Percentiles rank a stretch among this genome's conserved stretches.
Conservation (phyloP, 2,329 filamentous ascomycete genomes). For the Aspergillus eucalypticola region DNA sequence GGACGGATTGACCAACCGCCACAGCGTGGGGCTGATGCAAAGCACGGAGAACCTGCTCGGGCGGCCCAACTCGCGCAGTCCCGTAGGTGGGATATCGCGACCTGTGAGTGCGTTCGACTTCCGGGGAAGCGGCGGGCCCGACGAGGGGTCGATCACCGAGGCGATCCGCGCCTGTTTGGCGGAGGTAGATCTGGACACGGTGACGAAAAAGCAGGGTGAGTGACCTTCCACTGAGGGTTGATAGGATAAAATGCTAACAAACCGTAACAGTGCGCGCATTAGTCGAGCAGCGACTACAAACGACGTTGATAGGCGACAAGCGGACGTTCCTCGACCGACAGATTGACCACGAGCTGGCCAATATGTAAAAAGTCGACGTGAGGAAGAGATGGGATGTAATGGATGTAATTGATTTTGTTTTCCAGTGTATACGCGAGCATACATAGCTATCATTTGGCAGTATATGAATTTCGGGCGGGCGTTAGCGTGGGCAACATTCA, state of each 20-base stretch:
- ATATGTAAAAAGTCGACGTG: slow-evolving; percentile 62
- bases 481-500: too few relatives aligned
- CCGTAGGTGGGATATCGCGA: slow-evolving; percentile 50
- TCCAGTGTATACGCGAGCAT: background rate
- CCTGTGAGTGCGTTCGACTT: slow-evolving; percentile 61
- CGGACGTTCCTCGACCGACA: slow-evolving; percentile 86
- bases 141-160: slow-evolving; percentile 77
- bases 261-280: slow-evolving; percentile 66
- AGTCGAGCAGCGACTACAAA: slow-evolving; percentile 90
- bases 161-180: slow-evolving; percentile 78
- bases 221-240: slow-evolving; percentile 2
- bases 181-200: slow-evolving; percentile 92
- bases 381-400: too few relatives aligned
- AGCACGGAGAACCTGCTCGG: slow-evolving; percentile 49
- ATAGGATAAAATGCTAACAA: background rate
- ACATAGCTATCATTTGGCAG: slow-evolving; percentile 5
- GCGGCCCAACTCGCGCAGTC: slow-evolving; percentile 47
- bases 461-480: slow-evolving; percentile 2
- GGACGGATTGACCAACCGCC: slow-evolving; percentile 40
- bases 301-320: slow-evolving; percentile 81
- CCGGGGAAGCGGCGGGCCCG: slow-evolving; percentile 64
- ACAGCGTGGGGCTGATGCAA: slow-evolving; percentile 46
- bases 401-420: background rate
- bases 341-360: slow-evolving; percentile 91
- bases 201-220: slow-evolving; percentile 91